phyloP scores from a whole-genome alignment of 1,139 yeast genomes.

The Candida tunisiensis region DNA sequence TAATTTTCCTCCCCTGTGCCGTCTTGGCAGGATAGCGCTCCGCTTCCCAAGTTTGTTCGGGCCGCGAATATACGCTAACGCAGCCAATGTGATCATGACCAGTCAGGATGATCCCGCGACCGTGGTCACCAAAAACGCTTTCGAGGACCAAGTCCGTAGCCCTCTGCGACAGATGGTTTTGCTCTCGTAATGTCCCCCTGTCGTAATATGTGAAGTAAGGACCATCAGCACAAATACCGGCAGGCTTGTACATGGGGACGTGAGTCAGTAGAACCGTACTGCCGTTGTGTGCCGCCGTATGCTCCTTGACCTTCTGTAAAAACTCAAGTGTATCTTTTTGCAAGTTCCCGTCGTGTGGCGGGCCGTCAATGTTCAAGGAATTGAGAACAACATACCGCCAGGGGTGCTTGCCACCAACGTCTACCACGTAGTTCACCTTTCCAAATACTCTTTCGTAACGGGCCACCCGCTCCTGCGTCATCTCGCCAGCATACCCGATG shows the following conservation, averaged over 20 bases:
- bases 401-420: slow-evolving; percentile 47
- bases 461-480: slow-evolving; percentile 79
- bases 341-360: slow-evolving; percentile 64
- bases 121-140: slow-evolving; percentile 33
- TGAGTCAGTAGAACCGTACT: slow-evolving; percentile 77
- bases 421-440: slow-evolving; percentile 64
- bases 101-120: slow-evolving; percentile 62
- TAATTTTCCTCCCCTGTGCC: slow-evolving; percentile 21
- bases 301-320: slow-evolving; percentile 32
- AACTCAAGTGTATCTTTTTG: slow-evolving; percentile 55
- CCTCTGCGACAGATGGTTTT: slow-evolving; percentile 62
- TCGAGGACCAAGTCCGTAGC: slow-evolving; percentile 51
- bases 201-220: slow-evolving; percentile 56
- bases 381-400: slow-evolving; percentile 82
- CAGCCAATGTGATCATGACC: slow-evolving; percentile 99
- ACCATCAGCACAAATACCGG: slow-evolving; percentile 75
- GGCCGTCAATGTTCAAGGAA: slow-evolving; percentile 77
- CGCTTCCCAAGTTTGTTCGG: slow-evolving; percentile 25
- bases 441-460: slow-evolving; percentile 66
- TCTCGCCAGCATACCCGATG: slow-evolving; percentile 90
- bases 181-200: slow-evolving; percentile 57
- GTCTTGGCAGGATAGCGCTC: slow-evolving; percentile 14
- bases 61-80: slow-evolving; percentile 35
- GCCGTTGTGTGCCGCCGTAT: slow-evolving; percentile 45
- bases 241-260: slow-evolving; percentile 70